Conservation (phyloP, 2,329 filamentous ascomycete species). For the Myriosclerotinia curreyana region DNA sequence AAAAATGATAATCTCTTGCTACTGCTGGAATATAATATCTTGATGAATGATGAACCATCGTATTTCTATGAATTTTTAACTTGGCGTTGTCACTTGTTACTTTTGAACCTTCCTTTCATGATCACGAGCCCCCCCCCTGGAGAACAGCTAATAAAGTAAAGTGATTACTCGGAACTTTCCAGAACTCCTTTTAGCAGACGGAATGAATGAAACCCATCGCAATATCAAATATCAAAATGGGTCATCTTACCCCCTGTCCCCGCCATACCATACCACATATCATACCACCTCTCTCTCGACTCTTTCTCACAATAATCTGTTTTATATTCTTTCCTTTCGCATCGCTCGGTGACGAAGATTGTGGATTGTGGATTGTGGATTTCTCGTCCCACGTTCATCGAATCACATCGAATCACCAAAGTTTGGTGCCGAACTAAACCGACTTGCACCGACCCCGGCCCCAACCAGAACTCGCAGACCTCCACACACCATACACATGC, state of each 20-base stretch:
- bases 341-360: too few species aligned
- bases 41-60: slow-evolving; percentile 1
- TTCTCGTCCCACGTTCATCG: neutral
- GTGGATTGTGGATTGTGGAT: too few species aligned
- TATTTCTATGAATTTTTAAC: neutral
- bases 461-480: too few species aligned
- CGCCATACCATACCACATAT: too few species aligned
- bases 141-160: neutral
- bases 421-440: slow-evolving; percentile 9
- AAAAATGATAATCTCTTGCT: slow-evolving; percentile 12
- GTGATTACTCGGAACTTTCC: neutral
- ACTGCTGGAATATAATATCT: slow-evolving; percentile 6
- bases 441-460: neutral
- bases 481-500: neutral
- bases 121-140: too few species aligned
- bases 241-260: too few species aligned
- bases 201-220: neutral
- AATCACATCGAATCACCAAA: slow-evolving; percentile 8
- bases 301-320: neutral
- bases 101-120: neutral
- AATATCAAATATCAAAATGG: neutral
- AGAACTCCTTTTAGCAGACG: neutral
- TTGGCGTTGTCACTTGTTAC: neutral
- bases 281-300: neutral
- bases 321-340: slow-evolving; percentile 5